A percentile compares a stretch with the other conserved stretches of the same genome.
Evolutionary conservation across 2,329 filamentous ascomycete genomes (phyloP).

Genomic region (Aureobasidium sp.): DNA sequence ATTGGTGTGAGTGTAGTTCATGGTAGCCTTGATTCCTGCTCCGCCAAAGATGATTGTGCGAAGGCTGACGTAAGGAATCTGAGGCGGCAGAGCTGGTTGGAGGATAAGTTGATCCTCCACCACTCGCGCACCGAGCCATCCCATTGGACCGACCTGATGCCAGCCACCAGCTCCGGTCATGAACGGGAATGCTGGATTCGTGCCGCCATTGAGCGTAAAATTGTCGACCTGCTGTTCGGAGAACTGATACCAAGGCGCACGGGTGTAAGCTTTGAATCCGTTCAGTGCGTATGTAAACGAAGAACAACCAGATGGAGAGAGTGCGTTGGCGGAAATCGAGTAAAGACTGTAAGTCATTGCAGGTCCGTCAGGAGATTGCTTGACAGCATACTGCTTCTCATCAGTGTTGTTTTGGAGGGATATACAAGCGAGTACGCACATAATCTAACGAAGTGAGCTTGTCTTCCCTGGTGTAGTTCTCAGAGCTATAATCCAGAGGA

Average conservation of each 20-base stretch:
- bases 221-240: slow-evolving; percentile 63
- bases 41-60: slow-evolving; percentile 62
- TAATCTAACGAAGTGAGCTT: slow-evolving; percentile 47
- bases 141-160: slow-evolving; percentile 60
- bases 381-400: slow-evolving; percentile 42
- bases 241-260: slow-evolving; percentile 63
- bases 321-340: slow-evolving; percentile 57
- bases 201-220: slow-evolving; percentile 54
- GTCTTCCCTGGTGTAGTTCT: slow-evolving; percentile 45
- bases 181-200: slow-evolving; percentile 64
- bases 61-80: slow-evolving; percentile 54
- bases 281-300: slow-evolving; percentile 62
- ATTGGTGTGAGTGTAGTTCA: slow-evolving; percentile 59
- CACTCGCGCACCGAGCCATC: slow-evolving; percentile 58
- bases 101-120: slow-evolving; percentile 55
- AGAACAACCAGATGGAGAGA: slow-evolving; percentile 61
- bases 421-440: slow-evolving; percentile 11
- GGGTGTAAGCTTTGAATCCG: slow-evolving; percentile 55
- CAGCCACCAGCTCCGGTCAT: slow-evolving; percentile 64
- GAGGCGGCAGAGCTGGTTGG: slow-evolving; percentile 58
- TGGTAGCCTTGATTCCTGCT: slow-evolving; percentile 53
- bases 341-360: slow-evolving; percentile 70
- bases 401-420: not conserved
- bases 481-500: slow-evolving; percentile 48
- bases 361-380: slow-evolving; percentile 60